Conservation (phyloP, 106 monocot species). For the Triglochin maritima region DNA sequence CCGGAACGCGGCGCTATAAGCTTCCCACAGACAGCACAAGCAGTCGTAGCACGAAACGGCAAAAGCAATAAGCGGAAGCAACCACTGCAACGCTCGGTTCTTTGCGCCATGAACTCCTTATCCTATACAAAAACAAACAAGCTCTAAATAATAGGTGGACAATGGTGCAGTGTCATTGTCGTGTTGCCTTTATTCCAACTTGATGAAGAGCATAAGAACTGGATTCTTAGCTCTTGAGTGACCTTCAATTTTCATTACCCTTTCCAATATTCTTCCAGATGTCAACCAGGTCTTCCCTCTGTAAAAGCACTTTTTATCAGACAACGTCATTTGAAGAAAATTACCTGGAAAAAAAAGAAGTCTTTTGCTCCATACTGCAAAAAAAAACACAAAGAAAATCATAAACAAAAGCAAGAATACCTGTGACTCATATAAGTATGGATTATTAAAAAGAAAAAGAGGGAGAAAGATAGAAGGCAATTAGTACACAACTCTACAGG, state of each 20-base stretch:
- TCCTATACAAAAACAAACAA: background rate
- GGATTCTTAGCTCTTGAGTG: background rate
- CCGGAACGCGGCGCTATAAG: background rate
- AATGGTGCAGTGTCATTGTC: background rate
- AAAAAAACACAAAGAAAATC: too few relatives aligned
- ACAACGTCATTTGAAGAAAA: too few relatives aligned
- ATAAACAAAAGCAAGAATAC: too few relatives aligned
- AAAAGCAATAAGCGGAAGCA: background rate
- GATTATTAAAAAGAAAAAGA: too few relatives aligned
- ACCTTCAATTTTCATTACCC: background rate
- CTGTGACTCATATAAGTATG: too few relatives aligned
- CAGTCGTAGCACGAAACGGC: background rate
- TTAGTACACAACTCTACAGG: too few relatives aligned
- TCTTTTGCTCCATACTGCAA: too few relatives aligned
- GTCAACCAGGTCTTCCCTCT: too few relatives aligned
- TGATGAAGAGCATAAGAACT: background rate
- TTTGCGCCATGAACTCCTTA: background rate
- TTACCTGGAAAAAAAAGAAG: too few relatives aligned
- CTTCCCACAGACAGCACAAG: background rate
- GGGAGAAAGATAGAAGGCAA: too few relatives aligned
- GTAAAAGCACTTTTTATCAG: too few relatives aligned
- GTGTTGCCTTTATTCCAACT: background rate
- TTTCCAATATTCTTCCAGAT: too few relatives aligned
- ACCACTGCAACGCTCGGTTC: constrained; percentile 1
- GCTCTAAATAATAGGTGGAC: background rate